Evolutionary conservation across 768 basidiomycete genomes (phyloP).

Genomic region (Filobasidium floriforme): DNA sequence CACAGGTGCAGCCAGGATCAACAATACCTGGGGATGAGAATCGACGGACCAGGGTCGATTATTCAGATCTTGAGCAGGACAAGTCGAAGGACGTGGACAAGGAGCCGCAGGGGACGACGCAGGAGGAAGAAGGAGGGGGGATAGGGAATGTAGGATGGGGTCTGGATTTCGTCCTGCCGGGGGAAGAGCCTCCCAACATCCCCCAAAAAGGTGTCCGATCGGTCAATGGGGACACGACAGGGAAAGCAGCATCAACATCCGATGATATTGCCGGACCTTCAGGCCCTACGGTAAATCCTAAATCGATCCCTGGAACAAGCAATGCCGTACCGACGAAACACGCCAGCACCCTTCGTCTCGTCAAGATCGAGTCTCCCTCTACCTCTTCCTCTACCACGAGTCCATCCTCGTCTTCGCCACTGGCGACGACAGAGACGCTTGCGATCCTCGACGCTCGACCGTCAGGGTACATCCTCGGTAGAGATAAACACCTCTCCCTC

Average conservation of each 20-base stretch:
- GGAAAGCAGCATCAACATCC: not conserved
- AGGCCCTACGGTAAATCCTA: not conserved
- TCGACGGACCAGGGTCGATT: not conserved
- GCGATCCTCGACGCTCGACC: constrained; percentile 37
- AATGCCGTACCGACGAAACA: not conserved
- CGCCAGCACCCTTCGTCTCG: not conserved
- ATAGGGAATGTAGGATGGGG: constrained; percentile 21
- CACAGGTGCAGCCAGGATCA: not conserved
- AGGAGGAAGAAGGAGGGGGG: constrained; percentile 7
- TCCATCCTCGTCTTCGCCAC: constrained; percentile 28
- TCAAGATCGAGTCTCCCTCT: constrained; percentile 18
- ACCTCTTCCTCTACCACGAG: constrained; percentile 32
- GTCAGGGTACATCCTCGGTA: constrained; percentile 34
- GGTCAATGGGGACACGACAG: not conserved
- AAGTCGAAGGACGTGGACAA: not conserved
- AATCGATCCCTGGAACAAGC: not conserved
- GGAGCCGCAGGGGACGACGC: not conserved
- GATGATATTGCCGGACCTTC: no score
- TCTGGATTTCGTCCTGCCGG: constrained; percentile 6
- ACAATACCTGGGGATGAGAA: not conserved
- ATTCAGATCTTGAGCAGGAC: not conserved
- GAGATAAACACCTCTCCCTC: constrained; percentile 32
- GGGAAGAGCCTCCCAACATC: not conserved
- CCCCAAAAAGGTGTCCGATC: not conserved
- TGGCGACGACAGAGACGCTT: constrained; percentile 16